Percentiles rank a stretch among this genome's conserved stretches.
phyloP scores from a whole-genome alignment of 2,329 filamentous ascomycete genomes.

The Endoconidiophora polonica region DNA sequence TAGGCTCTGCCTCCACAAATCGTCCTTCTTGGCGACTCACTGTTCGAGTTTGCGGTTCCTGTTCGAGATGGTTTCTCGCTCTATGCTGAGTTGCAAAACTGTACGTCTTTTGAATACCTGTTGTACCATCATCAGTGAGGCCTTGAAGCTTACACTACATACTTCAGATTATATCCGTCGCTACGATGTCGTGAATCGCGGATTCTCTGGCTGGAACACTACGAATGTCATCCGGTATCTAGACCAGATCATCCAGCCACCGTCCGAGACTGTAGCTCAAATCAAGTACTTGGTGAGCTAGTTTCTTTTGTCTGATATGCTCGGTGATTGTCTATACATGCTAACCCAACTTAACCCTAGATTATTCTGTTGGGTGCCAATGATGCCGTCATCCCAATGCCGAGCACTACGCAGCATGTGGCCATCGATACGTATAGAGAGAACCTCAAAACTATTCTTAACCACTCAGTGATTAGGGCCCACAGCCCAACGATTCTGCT shows the following conservation, averaged over 20 bases:
- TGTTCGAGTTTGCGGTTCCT: slow-evolving; percentile 53
- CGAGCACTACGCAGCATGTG: slow-evolving; percentile 55
- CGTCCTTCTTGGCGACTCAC: slow-evolving; percentile 78
- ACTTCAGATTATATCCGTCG: slow-evolving; percentile 54
- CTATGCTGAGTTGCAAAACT: slow-evolving; percentile 50
- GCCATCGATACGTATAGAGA: slow-evolving; percentile 56
- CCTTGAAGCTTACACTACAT: neutral
- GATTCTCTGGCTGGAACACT: slow-evolving; percentile 75
- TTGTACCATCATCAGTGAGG: too few species aligned
- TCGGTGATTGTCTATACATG: neutral
- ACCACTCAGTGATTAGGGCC: slow-evolving; percentile 49
- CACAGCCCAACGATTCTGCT: slow-evolving; percentile 62
- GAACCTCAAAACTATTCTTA: slow-evolving; percentile 57
- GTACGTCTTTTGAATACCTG: slow-evolving; percentile 27
- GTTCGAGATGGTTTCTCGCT: slow-evolving; percentile 56
- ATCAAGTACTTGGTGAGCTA: slow-evolving; percentile 49
- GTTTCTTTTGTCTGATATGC: neutral
- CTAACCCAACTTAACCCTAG: slow-evolving; percentile 24
- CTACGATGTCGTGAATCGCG: slow-evolving; percentile 76
- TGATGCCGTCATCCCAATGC: slow-evolving; percentile 55
- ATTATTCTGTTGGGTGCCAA: slow-evolving; percentile 79
- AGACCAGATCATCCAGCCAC: slow-evolving; percentile 52
- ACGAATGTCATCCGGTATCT: slow-evolving; percentile 54
- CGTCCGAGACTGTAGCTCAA: slow-evolving; percentile 36
- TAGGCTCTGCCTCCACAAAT: slow-evolving; percentile 40